A percentile compares a stretch with the other conserved stretches of the same genome.
phyloP scores from a whole-genome alignment of 208 protist species.

The Leishmania lainsoni region DNA sequence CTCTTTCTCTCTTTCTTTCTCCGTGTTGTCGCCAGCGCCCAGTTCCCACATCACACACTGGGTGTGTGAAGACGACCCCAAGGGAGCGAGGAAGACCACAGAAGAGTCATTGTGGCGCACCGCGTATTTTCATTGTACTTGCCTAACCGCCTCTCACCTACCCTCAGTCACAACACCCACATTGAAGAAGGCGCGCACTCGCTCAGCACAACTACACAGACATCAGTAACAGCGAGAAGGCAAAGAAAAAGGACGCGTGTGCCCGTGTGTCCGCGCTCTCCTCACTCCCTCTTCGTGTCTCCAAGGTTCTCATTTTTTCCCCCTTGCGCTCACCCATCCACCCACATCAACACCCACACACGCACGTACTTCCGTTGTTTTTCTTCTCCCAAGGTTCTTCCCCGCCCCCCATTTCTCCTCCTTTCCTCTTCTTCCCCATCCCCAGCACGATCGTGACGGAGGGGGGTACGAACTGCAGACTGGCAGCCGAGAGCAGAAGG shows the following conservation, averaged over 20 bases:
- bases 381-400: neutral
- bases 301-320: neutral
- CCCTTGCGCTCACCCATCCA: neutral
- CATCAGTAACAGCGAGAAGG: neutral
- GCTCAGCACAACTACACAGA: neutral
- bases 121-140: neutral
- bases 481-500: too few species aligned
- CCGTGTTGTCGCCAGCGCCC: neutral
- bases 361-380: neutral
- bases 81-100: neutral
- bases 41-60: neutral
- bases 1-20: neutral
- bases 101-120: neutral
- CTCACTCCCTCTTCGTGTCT: neutral
- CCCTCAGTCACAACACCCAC: neutral
- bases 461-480: too few species aligned
- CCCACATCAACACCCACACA: neutral
- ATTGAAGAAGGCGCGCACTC: neutral
- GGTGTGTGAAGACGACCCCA: neutral
- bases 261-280: neutral
- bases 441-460: neutral
- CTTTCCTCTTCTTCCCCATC: neutral
- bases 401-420: neutral
- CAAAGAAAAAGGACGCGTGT: neutral
- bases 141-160: neutral